A percentile compares a stretch with the other conserved stretches of the same genome.
Conservation (phyloP, 345 rosid species). For the Euphorbia lathyris region DNA sequence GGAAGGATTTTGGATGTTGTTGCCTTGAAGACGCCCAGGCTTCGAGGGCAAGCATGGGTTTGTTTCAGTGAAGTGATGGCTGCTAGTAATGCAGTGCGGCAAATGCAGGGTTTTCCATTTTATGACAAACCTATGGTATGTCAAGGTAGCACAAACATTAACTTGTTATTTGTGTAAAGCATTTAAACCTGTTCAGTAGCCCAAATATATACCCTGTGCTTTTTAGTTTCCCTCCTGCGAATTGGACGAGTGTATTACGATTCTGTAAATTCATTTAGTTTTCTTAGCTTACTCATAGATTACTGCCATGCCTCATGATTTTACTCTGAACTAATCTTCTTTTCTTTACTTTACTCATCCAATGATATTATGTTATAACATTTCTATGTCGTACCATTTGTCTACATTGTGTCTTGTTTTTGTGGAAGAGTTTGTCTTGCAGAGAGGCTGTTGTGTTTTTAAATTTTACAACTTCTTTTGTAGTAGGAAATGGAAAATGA, state of each 20-base stretch:
- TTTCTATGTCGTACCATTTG: background rate
- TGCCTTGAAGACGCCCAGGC: constrained; percentile 93
- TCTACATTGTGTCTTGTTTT: background rate
- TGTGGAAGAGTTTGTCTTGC: background rate
- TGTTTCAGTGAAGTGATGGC: constrained; percentile 85
- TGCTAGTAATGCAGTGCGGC: constrained; percentile 91
- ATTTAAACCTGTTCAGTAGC: background rate
- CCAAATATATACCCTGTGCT: background rate
- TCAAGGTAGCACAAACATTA: background rate
- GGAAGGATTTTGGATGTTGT: constrained; percentile 97
- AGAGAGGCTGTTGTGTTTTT: background rate
- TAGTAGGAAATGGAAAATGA: background rate
- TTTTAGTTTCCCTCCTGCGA: background rate
- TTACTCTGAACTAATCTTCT: background rate
- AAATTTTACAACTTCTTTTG: background rate
- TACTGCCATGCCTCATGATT: background rate
- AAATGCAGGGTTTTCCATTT: constrained; percentile 96
- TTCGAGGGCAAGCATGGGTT: constrained; percentile 98
- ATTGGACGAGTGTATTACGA: background rate
- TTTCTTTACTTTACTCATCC: background rate
- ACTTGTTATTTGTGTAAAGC: background rate
- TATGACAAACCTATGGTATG: constrained; percentile 96
- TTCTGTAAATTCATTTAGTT: background rate
- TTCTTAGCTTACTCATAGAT: background rate
- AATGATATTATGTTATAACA: background rate